phyloP scores from a whole-genome alignment of 768 basidiomycete species.

The Lentinula edodes region DNA sequence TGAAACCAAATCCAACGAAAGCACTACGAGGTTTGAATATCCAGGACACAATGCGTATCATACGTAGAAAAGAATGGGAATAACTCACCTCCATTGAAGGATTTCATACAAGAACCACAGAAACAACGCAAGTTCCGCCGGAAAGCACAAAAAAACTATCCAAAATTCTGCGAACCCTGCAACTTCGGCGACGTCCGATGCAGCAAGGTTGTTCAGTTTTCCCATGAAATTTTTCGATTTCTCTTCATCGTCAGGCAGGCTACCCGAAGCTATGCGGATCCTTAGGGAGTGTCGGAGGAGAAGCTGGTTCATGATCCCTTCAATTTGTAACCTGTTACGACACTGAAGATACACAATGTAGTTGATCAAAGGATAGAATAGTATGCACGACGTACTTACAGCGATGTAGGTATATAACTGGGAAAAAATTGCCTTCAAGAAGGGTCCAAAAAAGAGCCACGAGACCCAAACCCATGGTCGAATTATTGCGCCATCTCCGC shows the following conservation, averaged over 20 bases:
- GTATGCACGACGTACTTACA: not conserved
- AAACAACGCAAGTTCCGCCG: slow-evolving; percentile 15
- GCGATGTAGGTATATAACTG: slow-evolving; percentile 34
- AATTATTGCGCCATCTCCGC: slow-evolving; percentile 39
- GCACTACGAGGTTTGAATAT: not conserved
- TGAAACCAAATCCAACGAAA: not conserved
- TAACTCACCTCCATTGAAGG: slow-evolving; percentile 22
- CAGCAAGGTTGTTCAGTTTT: slow-evolving; percentile 54
- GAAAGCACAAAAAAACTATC: slow-evolving; percentile 12
- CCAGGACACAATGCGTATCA: not conserved
- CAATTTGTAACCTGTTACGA: slow-evolving; percentile 27
- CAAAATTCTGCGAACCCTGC: slow-evolving; percentile 10
- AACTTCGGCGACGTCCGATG: slow-evolving; percentile 37
- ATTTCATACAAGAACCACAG: slow-evolving; percentile 24
- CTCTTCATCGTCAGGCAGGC: not conserved
- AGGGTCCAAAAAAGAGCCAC: slow-evolving; percentile 28
- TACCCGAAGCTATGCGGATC: slow-evolving; percentile 49
- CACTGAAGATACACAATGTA: not conserved
- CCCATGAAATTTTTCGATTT: slow-evolving; percentile 36
- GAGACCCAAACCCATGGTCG: slow-evolving; percentile 63
- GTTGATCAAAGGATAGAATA: not conserved
- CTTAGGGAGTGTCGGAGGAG: slow-evolving; percentile 46
- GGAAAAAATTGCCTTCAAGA: slow-evolving; percentile 24
- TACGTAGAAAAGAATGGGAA: not conserved
- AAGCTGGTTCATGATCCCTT: slow-evolving; percentile 38